Evolutionary conservation across 2,329 filamentous ascomycete species (phyloP).

Genomic region (Cercospora sp.): DNA sequence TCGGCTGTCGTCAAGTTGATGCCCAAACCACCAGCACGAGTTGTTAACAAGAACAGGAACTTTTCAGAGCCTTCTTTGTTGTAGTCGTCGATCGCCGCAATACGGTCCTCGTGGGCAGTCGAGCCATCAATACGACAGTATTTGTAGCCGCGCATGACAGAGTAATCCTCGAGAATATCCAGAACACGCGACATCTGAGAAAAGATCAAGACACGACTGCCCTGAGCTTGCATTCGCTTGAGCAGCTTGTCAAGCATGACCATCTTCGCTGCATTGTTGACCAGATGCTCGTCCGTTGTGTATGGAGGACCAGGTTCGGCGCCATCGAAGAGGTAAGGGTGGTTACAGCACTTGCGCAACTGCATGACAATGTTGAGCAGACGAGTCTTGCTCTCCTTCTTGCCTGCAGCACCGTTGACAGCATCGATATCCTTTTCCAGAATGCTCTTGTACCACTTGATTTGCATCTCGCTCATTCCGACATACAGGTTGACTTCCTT

Average conservation of each 20-base stretch:
- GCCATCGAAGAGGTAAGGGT: conserved; percentile 96
- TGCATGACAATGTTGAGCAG: conserved; percentile 99
- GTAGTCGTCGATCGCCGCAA: conserved; percentile 96
- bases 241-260: conserved; percentile 91
- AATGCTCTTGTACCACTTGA: conserved; percentile 99
- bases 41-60: conserved; percentile 93
- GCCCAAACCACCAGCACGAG: conserved; percentile 89
- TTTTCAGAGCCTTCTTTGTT: conserved; percentile 95
- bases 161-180: conserved; percentile 97
- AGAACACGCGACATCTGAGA: conserved; percentile 98
- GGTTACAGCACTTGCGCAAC: conserved; percentile 96
- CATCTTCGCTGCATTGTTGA: conserved; percentile 97
- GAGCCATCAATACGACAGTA: conserved; percentile 98
- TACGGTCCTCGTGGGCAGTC: conserved; percentile 95
- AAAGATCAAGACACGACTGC: conserved; percentile 96
- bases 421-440: conserved; percentile 98
- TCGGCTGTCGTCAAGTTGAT: conserved; percentile 96
- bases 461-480: conserved; percentile 98
- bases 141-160: conserved; percentile 89
- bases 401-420: conserved; percentile 93
- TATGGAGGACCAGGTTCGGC: conserved; percentile 96
- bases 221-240: conserved; percentile 77
- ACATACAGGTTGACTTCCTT: conserved; percentile 97
- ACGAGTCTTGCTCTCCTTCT: conserved; percentile 95
- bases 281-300: conserved; percentile 93